Conservation (phyloP, 208 protist species). For the Trypanosomatidae sp. region DNA sequence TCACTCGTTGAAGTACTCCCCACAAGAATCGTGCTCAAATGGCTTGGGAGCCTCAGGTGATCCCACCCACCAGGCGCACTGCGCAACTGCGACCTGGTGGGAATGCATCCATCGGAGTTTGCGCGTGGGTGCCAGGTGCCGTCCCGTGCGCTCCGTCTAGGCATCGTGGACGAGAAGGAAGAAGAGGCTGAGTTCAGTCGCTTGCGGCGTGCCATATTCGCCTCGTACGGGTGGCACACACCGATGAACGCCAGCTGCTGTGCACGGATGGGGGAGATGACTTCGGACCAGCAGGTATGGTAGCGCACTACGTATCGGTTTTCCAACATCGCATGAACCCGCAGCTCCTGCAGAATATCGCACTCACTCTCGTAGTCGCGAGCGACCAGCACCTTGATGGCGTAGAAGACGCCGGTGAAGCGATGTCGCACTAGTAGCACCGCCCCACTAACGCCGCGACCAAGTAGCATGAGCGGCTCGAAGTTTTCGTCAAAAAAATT, state of each 20-base stretch:
- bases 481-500: conserved; percentile 92
- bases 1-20: conserved; percentile 24
- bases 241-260: conserved; percentile 76
- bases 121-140: not conserved
- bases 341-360: conserved; percentile 74
- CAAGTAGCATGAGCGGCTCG: conserved; percentile 64
- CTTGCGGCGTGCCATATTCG: conserved; percentile 4
- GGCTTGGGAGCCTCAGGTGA: conserved; percentile 20
- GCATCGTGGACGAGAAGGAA: not conserved
- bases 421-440: conserved; percentile 76
- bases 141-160: not conserved
- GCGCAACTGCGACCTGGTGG: not conserved
- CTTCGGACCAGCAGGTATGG: conserved; percentile 81
- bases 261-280: conserved; percentile 59
- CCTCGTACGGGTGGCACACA: conserved; percentile 44
- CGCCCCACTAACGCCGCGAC: conserved; percentile 64
- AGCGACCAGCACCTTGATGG: conserved; percentile 81
- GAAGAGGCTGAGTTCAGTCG: conserved; percentile 4
- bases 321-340: conserved; percentile 68
- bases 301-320: conserved; percentile 72
- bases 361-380: conserved; percentile 65
- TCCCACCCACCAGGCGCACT: conserved; percentile 20
- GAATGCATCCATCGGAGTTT: not conserved
- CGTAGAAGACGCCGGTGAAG: conserved; percentile 80
- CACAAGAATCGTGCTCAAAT: conserved; percentile 23